A percentile compares a stretch with the other conserved stretches of the same genome.
These are phyloP conservation scores for Penicillium verrucosum DNA, from an alignment of 2,329 filamentous ascomycete genomes.

Conservation along the genomic window DNA sequence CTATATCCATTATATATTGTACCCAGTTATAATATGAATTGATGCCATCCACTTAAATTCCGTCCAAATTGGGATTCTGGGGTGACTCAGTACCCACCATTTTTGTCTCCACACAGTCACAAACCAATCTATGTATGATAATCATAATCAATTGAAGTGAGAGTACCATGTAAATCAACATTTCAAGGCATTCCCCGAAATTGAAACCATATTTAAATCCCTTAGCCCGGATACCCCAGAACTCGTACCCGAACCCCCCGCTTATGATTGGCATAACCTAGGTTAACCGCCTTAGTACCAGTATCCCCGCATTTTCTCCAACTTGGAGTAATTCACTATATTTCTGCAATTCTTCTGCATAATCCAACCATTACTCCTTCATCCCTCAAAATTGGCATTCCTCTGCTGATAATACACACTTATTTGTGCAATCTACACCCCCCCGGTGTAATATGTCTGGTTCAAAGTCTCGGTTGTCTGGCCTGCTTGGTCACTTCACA, in stretches of 20 bases:
- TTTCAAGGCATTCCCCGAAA: background rate
- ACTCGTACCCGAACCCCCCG: conserved; percentile 9
- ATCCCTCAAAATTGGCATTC: background rate
- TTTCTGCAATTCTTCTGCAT: background rate
- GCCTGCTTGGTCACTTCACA: conserved; percentile 30
- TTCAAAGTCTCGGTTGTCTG: conserved; percentile 27
- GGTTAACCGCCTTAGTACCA: conserved; percentile 11
- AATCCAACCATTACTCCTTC: background rate
- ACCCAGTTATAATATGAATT: background rate
- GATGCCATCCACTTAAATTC: background rate
- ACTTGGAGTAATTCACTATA: conserved; percentile 3
- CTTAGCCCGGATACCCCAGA: background rate
- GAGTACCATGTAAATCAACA: background rate
- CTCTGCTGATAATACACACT: background rate
- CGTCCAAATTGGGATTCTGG: background rate
- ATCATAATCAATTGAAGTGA: background rate
- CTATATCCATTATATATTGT: background rate
- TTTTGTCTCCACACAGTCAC: background rate
- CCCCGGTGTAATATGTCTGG: conserved; percentile 21
- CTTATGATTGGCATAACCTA: conserved; percentile 20
- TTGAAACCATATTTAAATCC: background rate
- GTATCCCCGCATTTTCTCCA: conserved; percentile 21
- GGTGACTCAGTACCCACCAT: background rate
- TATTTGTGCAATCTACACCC: background rate
- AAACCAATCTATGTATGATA: background rate